Evolutionary conservation across 768 basidiomycete genomes (phyloP).

Genomic region (Leccinum incarnatum): DNA sequence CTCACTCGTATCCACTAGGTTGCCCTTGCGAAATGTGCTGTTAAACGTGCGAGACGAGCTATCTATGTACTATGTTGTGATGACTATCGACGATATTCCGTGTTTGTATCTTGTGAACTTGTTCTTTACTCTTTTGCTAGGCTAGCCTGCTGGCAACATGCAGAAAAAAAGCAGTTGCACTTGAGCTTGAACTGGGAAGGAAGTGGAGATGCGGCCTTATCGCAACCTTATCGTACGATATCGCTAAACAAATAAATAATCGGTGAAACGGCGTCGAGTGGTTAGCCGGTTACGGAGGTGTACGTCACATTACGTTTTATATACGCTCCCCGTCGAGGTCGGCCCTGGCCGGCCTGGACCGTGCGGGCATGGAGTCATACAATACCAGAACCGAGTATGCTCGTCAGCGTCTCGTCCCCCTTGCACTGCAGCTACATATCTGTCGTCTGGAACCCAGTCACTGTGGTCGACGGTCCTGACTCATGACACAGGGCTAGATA

Average conservation of each 20-base stretch:
- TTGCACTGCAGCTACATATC: no score
- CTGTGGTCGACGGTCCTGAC: no score
- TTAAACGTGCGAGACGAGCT: constrained; percentile 28
- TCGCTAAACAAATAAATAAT: not conserved
- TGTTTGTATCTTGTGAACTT: constrained; percentile 14
- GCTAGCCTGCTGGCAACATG: not conserved
- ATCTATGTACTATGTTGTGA: constrained; percentile 9
- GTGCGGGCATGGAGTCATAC: no score
- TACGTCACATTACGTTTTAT: not conserved
- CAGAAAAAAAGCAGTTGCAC: not conserved
- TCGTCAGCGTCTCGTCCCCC: no score
- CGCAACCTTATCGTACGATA: not conserved
- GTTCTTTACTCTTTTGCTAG: not conserved
- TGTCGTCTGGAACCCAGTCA: no score
- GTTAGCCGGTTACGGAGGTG: not conserved
- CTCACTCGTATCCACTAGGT: constrained; percentile 39
- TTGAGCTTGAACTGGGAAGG: not conserved
- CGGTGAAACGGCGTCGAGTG: not conserved
- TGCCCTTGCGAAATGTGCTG: constrained; percentile 82
- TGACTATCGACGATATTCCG: not conserved
- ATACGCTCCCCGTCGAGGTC: no score
- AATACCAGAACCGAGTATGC: no score
- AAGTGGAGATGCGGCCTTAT: not conserved
- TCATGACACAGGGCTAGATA: no score
- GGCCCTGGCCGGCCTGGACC: no score